phyloP scores from a whole-genome alignment of 257 asterid genomes.

The Echium plantagineum region DNA sequence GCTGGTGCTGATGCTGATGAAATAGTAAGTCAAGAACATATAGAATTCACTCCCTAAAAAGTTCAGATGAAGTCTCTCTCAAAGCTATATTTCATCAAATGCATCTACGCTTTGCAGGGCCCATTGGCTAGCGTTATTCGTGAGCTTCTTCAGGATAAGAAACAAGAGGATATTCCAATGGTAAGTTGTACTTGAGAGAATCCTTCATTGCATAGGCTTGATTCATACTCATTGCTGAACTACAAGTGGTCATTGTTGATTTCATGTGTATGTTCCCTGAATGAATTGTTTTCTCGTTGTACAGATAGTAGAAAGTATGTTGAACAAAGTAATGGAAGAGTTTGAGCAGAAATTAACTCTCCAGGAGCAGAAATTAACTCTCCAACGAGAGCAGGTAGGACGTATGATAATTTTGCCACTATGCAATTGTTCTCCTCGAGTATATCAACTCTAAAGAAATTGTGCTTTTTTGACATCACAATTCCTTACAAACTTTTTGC shows the following conservation, averaged over 20 bases:
- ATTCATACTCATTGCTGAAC: neutral
- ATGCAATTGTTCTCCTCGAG: neutral
- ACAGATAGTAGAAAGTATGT: constrained; percentile 70
- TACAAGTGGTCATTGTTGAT: neutral
- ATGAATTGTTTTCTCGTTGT: constrained; percentile 11
- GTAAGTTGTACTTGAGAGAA: constrained; percentile 33
- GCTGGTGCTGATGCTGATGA: too few relatives aligned
- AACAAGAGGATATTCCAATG: constrained; percentile 64
- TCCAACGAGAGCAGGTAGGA: constrained; percentile 46
- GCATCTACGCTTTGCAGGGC: constrained; percentile 35
- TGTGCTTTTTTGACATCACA: neutral
- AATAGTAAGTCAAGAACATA: constrained; percentile 6
- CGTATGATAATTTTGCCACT: neutral
- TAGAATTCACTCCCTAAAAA: too few relatives aligned
- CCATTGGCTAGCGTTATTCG: constrained; percentile 41
- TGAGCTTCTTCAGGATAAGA: constrained; percentile 55
- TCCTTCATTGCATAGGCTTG: neutral
- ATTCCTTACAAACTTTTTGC: neutral
- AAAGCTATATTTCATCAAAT: neutral
- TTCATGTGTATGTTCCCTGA: constrained; percentile 9
- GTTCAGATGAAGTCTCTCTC: neutral
- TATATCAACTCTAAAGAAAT: neutral
- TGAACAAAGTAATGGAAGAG: constrained; percentile 65
- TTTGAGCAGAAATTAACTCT: constrained; percentile 41
- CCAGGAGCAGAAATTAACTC: too few relatives aligned